Evolutionary conservation across 805 yeast species (phyloP), one percentile per base, ranked within the genome.

Genomic region (Saccharomycopsis fodiens): DNA sequence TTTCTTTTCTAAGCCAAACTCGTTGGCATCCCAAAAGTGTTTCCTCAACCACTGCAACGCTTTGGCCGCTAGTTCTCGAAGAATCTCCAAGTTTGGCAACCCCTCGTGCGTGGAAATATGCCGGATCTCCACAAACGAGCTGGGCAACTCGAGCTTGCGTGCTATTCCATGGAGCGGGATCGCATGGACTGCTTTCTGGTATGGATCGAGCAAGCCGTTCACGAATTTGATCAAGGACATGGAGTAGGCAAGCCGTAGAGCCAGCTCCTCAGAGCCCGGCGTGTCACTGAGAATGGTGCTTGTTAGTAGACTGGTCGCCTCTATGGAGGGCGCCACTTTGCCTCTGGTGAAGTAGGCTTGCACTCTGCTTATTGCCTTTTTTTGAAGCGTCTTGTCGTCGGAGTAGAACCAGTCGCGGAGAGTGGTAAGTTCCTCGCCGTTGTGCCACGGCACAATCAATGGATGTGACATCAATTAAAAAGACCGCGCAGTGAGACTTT

Each of bases 101-200:
- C 69, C 66, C 55, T 91, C 97, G 61, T 93, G 98, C 0, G 98
- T 91, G 3, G 94, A 89, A 55, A 77, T 74, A 61, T 93, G 97
- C 46, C 98, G 70, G 25, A 87, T 59, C 57, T 93, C 98, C 1
- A 93, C 98, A 61, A 93, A 87, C 56, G 74, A 74, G 27, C 80
- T 69, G 0, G 97, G 96, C 20, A 93, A 66, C 1, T 76, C 73
- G 19, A 85, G 62, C 37, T 73, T 72, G 44, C 67, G 72, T 0
- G 97, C 97, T 20, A 93, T 63, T 4, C 72, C 70, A 51, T 83
- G 82, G 54, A 93, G 64, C 4, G 97, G 89, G 13, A 83, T 74
- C 0, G 96, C 96, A 58, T 66, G 81, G 37, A 71, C 74, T 1
- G 88, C 76, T 55, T 80, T 85, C 61, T 93, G 98, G 41, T 73